These are phyloP conservation scores for Dictyostelium firmibasis DNA, from an alignment of 78 protist species.

Conservation along the genomic window DNA sequence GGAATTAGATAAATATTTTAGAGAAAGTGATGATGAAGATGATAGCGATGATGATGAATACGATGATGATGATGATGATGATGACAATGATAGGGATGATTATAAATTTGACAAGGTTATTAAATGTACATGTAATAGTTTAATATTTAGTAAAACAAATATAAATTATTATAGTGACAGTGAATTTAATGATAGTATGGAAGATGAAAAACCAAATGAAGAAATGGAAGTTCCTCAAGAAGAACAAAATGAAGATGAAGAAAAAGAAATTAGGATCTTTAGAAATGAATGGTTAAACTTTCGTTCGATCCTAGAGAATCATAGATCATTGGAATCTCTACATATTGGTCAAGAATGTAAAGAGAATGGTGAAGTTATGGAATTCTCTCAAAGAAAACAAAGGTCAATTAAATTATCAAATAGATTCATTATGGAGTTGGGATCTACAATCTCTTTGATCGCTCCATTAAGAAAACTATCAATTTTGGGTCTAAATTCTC, in stretches of 20 bases:
- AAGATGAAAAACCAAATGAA: not conserved
- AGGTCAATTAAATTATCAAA: not conserved
- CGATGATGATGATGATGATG: not conserved
- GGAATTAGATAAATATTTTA: too few relatives aligned
- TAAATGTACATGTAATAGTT: not conserved
- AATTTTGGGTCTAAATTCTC: not conserved
- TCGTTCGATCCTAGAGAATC: not conserved
- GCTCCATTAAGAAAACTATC: not conserved
- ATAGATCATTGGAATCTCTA: not conserved
- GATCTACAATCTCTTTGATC: not conserved
- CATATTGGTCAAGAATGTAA: slow-evolving; percentile 1
- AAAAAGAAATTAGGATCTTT: not conserved
- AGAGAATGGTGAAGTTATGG: not conserved
- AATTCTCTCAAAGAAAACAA: not conserved
- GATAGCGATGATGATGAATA: too few relatives aligned
- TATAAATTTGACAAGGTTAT: not conserved
- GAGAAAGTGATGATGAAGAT: not conserved
- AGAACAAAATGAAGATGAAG: not conserved
- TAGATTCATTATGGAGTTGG: not conserved
- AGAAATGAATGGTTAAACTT: not conserved
- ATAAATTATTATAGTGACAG: not conserved
- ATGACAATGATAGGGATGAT: too few relatives aligned
- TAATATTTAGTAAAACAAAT: not conserved
- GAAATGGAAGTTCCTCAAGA: not conserved
- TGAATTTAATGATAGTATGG: not conserved